phyloP scores from a whole-genome alignment of 1,284 basidiomycete species.

The Sphaerobolus stellatus region DNA sequence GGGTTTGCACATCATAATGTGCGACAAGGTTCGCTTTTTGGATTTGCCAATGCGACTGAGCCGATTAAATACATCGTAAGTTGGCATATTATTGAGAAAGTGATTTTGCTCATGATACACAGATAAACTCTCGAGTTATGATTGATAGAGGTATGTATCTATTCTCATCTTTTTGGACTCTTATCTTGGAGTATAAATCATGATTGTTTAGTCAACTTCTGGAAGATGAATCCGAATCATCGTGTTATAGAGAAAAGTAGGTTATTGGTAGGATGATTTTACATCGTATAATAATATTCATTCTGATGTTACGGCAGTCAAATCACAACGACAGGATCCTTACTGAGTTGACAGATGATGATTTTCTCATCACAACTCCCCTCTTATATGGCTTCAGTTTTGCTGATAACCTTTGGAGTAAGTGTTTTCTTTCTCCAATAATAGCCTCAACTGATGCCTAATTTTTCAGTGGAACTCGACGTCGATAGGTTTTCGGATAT shows the following conservation, averaged over 20 bases:
- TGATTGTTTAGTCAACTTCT: conserved; percentile 28
- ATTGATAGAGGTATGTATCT: conserved; percentile 46
- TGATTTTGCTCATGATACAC: conserved; percentile 7
- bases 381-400: conserved; percentile 59
- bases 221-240: conserved; percentile 48
- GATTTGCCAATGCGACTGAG: too few species aligned
- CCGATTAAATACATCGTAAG: conserved; percentile 50
- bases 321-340: too few species aligned
- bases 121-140: conserved; percentile 44
- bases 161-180: not conserved
- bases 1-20: too few species aligned
- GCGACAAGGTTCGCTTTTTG: too few species aligned
- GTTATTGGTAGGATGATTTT: too few species aligned
- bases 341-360: conserved; percentile 50
- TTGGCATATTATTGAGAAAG: not conserved
- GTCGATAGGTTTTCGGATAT: conserved; percentile 50
- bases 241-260: not conserved
- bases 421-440: conserved; percentile 27
- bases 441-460: too few species aligned
- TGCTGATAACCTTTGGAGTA: conserved; percentile 64
- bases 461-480: conserved; percentile 52
- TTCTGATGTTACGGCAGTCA: too few species aligned
- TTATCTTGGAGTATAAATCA: too few species aligned
- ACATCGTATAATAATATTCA: too few species aligned
- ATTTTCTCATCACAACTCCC: conserved; percentile 54